Evolutionary conservation across 257 asterid genomes (phyloP).

Genomic region (Cordia subcordata): DNA sequence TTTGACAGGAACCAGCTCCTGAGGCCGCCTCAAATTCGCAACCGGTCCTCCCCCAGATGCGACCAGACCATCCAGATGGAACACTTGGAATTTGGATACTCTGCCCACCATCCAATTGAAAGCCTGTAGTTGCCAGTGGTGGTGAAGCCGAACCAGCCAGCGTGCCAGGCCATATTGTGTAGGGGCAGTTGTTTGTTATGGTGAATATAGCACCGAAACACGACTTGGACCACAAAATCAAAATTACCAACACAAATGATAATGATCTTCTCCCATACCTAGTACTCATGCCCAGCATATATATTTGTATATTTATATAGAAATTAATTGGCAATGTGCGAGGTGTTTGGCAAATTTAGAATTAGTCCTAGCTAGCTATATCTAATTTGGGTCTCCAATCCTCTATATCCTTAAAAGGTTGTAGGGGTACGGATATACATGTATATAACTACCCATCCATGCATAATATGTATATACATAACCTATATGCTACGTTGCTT

Average conservation of each 20-base stretch:
- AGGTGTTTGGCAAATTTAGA: no score
- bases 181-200: slow-evolving; percentile 59
- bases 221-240: slow-evolving; percentile 25
- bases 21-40: slow-evolving; percentile 57
- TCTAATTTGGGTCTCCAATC: no score
- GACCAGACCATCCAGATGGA: slow-evolving; percentile 82
- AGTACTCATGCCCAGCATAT: no score
- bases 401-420: neutral
- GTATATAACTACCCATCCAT: no score
- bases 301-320: no score
- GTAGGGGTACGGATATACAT: slow-evolving; percentile 17
- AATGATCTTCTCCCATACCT: slow-evolving; percentile 1
- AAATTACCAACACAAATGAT: slow-evolving; percentile 17
- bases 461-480: no score
- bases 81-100: slow-evolving; percentile 39
- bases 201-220: slow-evolving; percentile 40
- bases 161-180: slow-evolving; percentile 81
- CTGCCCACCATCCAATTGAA: slow-evolving; percentile 56
- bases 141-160: slow-evolving; percentile 71
- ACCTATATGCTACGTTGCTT: slow-evolving; percentile 29
- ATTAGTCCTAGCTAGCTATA: no score
- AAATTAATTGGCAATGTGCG: no score
- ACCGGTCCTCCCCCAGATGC: slow-evolving; percentile 83
- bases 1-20: slow-evolving; percentile 65
- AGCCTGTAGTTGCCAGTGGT: slow-evolving; percentile 65